Percentiles rank a stretch among this genome's conserved stretches.
These are phyloP conservation scores for Peniophora sp. DNA, from an alignment of 1,284 basidiomycete genomes.

Conservation along the genomic window DNA sequence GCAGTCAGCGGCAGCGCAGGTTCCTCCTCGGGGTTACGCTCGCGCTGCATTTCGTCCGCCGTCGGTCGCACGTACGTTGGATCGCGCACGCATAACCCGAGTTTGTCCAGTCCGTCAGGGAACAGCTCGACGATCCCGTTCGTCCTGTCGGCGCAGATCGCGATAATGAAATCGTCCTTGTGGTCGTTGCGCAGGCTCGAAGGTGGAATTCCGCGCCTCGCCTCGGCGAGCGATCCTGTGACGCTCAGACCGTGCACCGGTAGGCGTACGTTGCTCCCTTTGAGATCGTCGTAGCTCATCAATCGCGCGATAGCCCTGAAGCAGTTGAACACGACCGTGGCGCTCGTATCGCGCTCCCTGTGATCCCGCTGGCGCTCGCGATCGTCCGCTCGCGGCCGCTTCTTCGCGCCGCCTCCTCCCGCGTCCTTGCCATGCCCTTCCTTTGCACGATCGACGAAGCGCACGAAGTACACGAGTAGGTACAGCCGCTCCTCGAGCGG, in stretches of 20 bases:
- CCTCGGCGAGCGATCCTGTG: conserved; percentile 52
- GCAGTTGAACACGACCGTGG: conserved; percentile 35
- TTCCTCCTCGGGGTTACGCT: conserved; percentile 27
- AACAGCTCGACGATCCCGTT: conserved; percentile 55
- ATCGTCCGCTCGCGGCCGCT: conserved; percentile 24
- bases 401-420: conserved; percentile 20
- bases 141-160: conserved; percentile 53
- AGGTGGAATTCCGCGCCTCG: conserved; percentile 35
- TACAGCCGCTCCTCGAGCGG: conserved; percentile 51
- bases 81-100: conserved; percentile 45
- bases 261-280: conserved; percentile 61
- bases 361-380: conserved; percentile 5
- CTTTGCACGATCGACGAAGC: conserved; percentile 26
- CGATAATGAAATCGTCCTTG: conserved; percentile 41
- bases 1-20: conserved; percentile 46
- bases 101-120: conserved; percentile 57
- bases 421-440: conserved; percentile 22
- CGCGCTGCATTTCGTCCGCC: conserved; percentile 23
- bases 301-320: conserved; percentile 66
- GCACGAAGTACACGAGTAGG: conserved; percentile 66
- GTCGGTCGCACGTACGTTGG: conserved; percentile 11
- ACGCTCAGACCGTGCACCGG: conserved; percentile 64
- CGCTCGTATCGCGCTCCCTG: no score
- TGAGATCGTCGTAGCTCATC: conserved; percentile 58
- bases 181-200: conserved; percentile 22